A percentile compares a stretch with the other conserved stretches of the same genome.
Conservation (phyloP, 1,284 basidiomycete species). For the Exobasidium cylindrosporum region DNA sequence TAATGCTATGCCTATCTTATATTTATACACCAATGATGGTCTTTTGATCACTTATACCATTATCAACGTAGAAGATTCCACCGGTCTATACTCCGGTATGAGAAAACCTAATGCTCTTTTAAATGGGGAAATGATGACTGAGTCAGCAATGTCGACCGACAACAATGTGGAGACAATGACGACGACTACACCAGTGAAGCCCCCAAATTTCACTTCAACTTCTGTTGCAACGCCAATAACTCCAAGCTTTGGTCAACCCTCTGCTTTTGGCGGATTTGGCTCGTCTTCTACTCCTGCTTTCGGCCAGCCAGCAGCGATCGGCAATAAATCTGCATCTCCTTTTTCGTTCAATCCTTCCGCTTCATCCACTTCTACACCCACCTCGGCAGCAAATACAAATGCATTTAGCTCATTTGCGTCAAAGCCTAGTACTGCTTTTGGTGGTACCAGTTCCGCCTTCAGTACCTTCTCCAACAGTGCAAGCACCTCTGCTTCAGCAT, state of each 20-base stretch:
- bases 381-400: constrained; percentile 1
- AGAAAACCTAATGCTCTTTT: constrained; percentile 20
- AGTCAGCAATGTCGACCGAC: neutral
- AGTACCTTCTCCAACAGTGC: neutral
- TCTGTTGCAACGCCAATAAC: neutral
- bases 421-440: neutral
- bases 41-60: constrained; percentile 73
- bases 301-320: constrained; percentile 6
- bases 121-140: too few relatives aligned
- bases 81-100: constrained; percentile 57
- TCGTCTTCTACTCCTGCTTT: constrained; percentile 13
- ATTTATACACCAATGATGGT: constrained; percentile 75
- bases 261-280: constrained; percentile 16
- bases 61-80: constrained; percentile 62
- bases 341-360: constrained; percentile 7
- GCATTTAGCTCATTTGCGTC: neutral
- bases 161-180: neutral
- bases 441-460: neutral
- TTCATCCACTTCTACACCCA: constrained; percentile 5
- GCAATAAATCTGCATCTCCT: neutral
- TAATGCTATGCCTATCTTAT: constrained; percentile 61
- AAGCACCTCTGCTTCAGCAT: constrained; percentile 6
- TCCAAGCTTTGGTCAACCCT: constrained; percentile 5
- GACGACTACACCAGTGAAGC: neutral
- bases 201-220: too few relatives aligned